phyloP scores from a whole-genome alignment of 495 filamentous ascomycete species.

The Bombardia bombarda region DNA sequence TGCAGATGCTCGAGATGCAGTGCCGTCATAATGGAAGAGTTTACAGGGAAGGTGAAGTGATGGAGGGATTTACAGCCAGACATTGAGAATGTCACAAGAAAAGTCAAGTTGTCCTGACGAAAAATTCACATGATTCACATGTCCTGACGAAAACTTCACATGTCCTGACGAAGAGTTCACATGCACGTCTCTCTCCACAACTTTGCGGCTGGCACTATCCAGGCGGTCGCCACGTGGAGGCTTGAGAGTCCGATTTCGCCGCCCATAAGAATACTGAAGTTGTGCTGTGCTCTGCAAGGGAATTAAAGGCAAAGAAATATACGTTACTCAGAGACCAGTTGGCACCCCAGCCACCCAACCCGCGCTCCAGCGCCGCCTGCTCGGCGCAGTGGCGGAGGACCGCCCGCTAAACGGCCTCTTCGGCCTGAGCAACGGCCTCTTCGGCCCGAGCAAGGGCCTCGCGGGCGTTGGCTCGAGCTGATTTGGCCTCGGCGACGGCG shows the following conservation, averaged over 20 bases:
- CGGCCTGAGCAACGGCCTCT: not conserved
- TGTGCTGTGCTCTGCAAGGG: too few species aligned
- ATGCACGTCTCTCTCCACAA: too few species aligned
- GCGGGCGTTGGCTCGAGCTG: not conserved
- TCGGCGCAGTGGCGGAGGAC: slow-evolving; percentile 1
- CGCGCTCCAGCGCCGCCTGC: not conserved
- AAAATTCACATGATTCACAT: too few species aligned
- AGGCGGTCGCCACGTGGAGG: too few species aligned
- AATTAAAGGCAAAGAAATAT: too few species aligned
- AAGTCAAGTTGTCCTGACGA: not conserved
- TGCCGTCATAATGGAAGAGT: not conserved
- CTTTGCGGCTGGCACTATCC: too few species aligned
- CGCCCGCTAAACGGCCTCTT: slow-evolving; percentile 1
- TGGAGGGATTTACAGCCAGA: not conserved
- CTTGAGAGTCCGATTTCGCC: too few species aligned
- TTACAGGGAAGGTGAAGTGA: not conserved
- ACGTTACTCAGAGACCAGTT: too few species aligned
- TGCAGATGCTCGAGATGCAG: not conserved
- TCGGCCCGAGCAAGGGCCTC: not conserved
- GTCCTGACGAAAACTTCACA: too few species aligned
- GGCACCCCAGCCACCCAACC: slow-evolving; percentile 1
- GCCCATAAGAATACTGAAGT: too few species aligned
- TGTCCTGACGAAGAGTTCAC: too few species aligned
- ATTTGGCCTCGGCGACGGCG: not conserved
- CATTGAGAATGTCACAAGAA: not conserved